phyloP scores from a whole-genome alignment of 2,329 filamentous ascomycete species.

The Colletotrichum sp. region DNA sequence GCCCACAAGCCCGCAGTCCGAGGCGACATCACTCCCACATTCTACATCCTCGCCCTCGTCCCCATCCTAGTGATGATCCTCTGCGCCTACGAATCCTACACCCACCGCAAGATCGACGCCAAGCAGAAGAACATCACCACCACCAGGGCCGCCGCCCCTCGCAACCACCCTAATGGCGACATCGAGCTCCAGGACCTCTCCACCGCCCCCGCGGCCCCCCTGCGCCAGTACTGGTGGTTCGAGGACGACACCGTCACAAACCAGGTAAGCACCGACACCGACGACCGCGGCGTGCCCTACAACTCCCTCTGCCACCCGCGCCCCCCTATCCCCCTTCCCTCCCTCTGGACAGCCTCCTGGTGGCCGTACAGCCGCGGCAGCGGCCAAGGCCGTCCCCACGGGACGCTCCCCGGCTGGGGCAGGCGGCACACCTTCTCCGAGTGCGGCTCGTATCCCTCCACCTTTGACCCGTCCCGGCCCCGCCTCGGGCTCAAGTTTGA shows the following conservation, averaged over 20 bases:
- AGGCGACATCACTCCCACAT: conserved; percentile 10
- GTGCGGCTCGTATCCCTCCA: neutral
- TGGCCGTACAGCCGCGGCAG: neutral
- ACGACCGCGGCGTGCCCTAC: neutral
- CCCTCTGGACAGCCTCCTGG: neutral
- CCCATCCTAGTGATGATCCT: conserved; percentile 10
- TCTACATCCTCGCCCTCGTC: conserved; percentile 9
- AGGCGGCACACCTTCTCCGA: neutral
- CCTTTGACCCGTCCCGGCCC: neutral
- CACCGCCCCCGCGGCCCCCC: neutral
- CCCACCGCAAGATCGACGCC: neutral
- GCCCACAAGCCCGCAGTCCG: neutral
- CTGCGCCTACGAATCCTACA: neutral
- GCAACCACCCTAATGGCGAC: neutral
- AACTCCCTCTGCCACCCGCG: neutral
- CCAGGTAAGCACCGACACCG: conserved; percentile 1
- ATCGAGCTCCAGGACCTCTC: conserved; percentile 15
- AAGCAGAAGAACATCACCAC: neutral
- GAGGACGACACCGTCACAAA: neutral
- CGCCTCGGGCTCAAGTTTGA: neutral
- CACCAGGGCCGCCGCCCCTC: neutral
- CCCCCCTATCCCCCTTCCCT: neutral
- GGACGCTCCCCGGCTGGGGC: neutral
- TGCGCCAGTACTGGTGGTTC: conserved; percentile 10
- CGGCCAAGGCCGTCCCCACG: neutral